These are phyloP conservation scores for Thermoascus crustaceus DNA, from an alignment of 2,329 filamentous ascomycete genomes.

Conservation along the genomic window DNA sequence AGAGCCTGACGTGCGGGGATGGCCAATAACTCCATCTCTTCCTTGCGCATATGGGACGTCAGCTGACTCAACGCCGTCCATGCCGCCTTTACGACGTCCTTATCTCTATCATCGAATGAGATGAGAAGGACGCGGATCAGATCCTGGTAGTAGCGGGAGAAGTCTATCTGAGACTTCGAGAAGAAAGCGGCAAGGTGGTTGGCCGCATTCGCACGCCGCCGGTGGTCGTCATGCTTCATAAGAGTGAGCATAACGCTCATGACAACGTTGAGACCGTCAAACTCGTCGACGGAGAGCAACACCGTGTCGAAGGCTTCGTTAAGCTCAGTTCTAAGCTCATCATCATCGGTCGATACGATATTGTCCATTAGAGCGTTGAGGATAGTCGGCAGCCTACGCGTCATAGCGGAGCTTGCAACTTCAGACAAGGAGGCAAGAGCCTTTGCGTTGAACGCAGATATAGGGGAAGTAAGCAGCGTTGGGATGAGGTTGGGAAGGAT, in stretches of 20 bases:
- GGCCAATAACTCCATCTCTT: constrained; percentile 94
- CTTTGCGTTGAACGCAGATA: constrained; percentile 89
- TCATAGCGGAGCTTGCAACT: constrained; percentile 86
- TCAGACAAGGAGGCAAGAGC: constrained; percentile 87
- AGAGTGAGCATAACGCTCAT: constrained; percentile 89
- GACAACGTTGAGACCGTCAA: constrained; percentile 85
- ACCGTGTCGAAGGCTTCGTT: constrained; percentile 79
- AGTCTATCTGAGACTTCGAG: constrained; percentile 68
- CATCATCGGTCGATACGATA: constrained; percentile 65
- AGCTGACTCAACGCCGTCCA: constrained; percentile 83
- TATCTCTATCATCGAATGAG: constrained; percentile 82
- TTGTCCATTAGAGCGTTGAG: constrained; percentile 93
- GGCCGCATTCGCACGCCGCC: constrained; percentile 68
- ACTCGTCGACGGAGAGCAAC: constrained; percentile 87
- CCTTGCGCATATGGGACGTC: constrained; percentile 83
- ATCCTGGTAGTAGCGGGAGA: constrained; percentile 92
- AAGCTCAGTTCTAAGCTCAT: constrained; percentile 64
- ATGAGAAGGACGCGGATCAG: constrained; percentile 84
- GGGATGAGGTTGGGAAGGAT: constrained; percentile 95
- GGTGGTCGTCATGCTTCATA: constrained; percentile 88
- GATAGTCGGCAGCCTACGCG: constrained; percentile 77
- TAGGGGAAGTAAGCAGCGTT: constrained; percentile 80
- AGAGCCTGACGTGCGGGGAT: constrained; percentile 77
- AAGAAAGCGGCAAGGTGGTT: constrained; percentile 83
- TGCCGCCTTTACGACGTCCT: constrained; percentile 75